Evolutionary conservation across 2,329 filamentous ascomycete genomes (phyloP), one percentile per base, ranked within the genome.

Genomic region (Verticillium dahliae): DNA sequence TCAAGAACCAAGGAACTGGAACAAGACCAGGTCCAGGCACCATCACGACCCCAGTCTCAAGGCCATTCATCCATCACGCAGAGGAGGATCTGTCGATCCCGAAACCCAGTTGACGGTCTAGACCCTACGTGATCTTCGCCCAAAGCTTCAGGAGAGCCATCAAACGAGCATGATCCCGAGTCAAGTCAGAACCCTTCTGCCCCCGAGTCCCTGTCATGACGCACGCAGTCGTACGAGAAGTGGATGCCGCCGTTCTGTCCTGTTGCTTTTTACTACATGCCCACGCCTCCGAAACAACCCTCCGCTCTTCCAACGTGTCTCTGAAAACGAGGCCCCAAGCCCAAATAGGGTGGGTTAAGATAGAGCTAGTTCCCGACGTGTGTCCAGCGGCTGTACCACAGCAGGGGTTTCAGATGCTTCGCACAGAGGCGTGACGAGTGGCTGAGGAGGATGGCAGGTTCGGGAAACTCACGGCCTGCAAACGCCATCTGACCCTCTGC

Each of bases 381-480:
- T n/a, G 18, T 5, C 45, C 7, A 50, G 18, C 45, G 22, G 60
- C 59, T 59, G 55, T 60, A 60, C 63, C 45, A 58, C 50, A 54
- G 31, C 60, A 57, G 55, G 61, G 61, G 63, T 65, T 65, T 65
- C 63, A 65, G 62, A 64, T 60, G 60, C 56, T 45, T 62, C 60
- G 57, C 62, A 57, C 41, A 61, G 56, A 37, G 37, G 34, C 22
- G 45, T 55, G 22, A 58, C 38, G 60, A 65, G 60, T 65, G 62
- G 63, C 55, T 54, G 31, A 38, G 55, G 45, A 37, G 39, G 58
- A 41, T 55, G 57, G 38, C 34, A 52, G 54, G n/a, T 15, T 52
- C 38, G 54, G 55, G 50, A 38, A 37, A 60, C 58, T 50, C 37
- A 60, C 50, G 60, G 60, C 60, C 60, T 62, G 33, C 33, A 62